phyloP scores from a whole-genome alignment of 345 rosid species.

The Aethionema arabicum region DNA sequence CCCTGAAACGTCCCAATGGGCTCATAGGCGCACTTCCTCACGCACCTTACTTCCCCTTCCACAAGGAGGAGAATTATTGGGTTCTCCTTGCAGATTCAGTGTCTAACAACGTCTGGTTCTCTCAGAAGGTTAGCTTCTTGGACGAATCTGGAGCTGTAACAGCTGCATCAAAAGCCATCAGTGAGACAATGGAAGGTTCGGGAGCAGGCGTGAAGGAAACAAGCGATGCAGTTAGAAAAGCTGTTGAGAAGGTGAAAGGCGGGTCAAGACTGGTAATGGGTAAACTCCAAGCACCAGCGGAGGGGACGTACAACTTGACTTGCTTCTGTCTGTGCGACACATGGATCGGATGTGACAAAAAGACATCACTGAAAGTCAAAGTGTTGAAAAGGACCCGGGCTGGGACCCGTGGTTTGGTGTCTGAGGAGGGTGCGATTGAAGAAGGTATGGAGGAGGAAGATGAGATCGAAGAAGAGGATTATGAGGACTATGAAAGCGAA shows the following conservation, averaged over 20 bases:
- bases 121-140: constrained; percentile 90
- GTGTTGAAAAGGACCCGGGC: constrained; percentile 83
- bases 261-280: constrained; percentile 93
- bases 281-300: constrained; percentile 79
- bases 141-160: constrained; percentile 79
- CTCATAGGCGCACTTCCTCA: constrained; percentile 87
- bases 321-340: constrained; percentile 90
- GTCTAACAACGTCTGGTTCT: constrained; percentile 89
- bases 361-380: constrained; percentile 66
- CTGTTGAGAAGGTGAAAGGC: constrained; percentile 71
- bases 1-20: constrained; percentile 76
- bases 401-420: constrained; percentile 60
- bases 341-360: constrained; percentile 93
- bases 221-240: constrained; percentile 57
- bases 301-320: constrained; percentile 83
- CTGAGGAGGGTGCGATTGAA: constrained; percentile 70
- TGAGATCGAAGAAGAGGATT: constrained; percentile 85
- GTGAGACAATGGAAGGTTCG: constrained; percentile 90
- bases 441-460: constrained; percentile 96
- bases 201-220: constrained; percentile 83
- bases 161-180: constrained; percentile 84
- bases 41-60: constrained; percentile 77
- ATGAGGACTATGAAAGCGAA: constrained; percentile 88
- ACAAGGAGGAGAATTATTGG: constrained; percentile 97
- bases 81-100: constrained; percentile 74